phyloP scores from a whole-genome alignment of 2,329 filamentous ascomycete genomes.

The Diaporthe helianthi region DNA sequence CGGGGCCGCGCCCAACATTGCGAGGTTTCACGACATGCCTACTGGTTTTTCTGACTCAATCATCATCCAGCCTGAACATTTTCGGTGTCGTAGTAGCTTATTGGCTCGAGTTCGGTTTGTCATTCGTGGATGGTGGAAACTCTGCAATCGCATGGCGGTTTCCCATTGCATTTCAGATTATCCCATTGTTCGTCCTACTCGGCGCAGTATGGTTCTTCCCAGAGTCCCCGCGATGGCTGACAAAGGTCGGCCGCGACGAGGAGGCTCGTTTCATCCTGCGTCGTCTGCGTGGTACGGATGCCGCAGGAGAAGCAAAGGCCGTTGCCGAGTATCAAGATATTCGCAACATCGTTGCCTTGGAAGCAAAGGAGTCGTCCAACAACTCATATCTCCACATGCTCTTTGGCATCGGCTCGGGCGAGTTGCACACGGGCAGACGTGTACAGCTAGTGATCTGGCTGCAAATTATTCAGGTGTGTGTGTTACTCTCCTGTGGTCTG shows the following conservation, averaged over 20 bases:
- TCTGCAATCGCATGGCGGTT: slow-evolving; percentile 45
- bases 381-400: slow-evolving; percentile 72
- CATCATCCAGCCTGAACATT: slow-evolving; percentile 61
- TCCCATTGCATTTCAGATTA: slow-evolving; percentile 41
- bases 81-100: slow-evolving; percentile 72
- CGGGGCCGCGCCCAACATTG: neutral
- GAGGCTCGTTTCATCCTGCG: slow-evolving; percentile 33
- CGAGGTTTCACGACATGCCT: no score
- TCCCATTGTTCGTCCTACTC: slow-evolving; percentile 35
- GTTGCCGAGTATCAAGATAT: slow-evolving; percentile 63
- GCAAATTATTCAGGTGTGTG: slow-evolving; percentile 65
- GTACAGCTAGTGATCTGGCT: slow-evolving; percentile 76
- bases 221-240: slow-evolving; percentile 37
- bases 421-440: slow-evolving; percentile 70
- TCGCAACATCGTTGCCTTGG: slow-evolving; percentile 65
- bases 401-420: slow-evolving; percentile 68
- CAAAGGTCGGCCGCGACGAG: slow-evolving; percentile 35
- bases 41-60: neutral
- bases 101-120: slow-evolving; percentile 53
- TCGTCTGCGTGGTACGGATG: slow-evolving; percentile 23
- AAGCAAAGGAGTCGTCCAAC: slow-evolving; percentile 63
- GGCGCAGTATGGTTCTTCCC: slow-evolving; percentile 33
- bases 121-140: slow-evolving; percentile 35
- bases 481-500: neutral
- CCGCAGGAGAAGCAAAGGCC: slow-evolving; percentile 25